Conservation (phyloP, 2,329 filamentous ascomycete genomes). For the Venturia oleaginea region DNA sequence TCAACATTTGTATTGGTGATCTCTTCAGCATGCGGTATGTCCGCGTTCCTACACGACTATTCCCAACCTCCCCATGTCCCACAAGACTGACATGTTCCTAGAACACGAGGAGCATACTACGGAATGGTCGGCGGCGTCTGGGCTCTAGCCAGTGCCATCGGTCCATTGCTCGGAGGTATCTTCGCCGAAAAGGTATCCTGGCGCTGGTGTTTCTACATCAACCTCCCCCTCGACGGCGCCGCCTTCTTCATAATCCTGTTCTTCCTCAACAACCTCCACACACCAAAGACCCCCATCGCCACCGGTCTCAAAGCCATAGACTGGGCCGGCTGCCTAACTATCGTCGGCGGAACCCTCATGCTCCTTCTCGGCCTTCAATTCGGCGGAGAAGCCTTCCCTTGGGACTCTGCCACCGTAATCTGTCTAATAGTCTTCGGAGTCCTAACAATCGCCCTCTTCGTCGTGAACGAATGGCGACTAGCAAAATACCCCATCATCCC, state of each 20-base stretch:
- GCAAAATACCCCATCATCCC: conserved; percentile 75
- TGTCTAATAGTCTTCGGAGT: conserved; percentile 69
- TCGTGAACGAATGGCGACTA: conserved; percentile 62
- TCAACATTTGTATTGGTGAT: conserved; percentile 56
- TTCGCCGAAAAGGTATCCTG: conserved; percentile 55
- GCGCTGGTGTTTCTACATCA: conserved; percentile 60
- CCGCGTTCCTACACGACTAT: not conserved
- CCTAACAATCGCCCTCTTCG: conserved; percentile 55
- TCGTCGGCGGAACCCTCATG: conserved; percentile 76
- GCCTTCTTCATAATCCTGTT: conserved; percentile 51
- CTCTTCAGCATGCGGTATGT: conserved; percentile 49
- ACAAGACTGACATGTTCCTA: conserved; percentile 16
- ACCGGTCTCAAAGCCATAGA: conserved; percentile 56
- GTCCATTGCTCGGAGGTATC: conserved; percentile 57
- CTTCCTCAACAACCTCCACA: conserved; percentile 54
- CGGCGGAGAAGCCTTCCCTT: conserved; percentile 66
- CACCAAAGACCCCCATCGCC: conserved; percentile 52
- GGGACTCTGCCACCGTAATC: conserved; percentile 65
- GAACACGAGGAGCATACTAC: conserved; percentile 50
- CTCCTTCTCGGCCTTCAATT: conserved; percentile 79
- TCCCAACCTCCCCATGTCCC: no score
- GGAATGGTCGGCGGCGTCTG: conserved; percentile 58
- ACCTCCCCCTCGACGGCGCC: conserved; percentile 52
- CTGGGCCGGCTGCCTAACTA: conserved; percentile 54
- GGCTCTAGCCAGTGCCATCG: conserved; percentile 57